Conservation (phyloP, 2,329 filamentous ascomycete species). For the Thelonectria blattea region DNA sequence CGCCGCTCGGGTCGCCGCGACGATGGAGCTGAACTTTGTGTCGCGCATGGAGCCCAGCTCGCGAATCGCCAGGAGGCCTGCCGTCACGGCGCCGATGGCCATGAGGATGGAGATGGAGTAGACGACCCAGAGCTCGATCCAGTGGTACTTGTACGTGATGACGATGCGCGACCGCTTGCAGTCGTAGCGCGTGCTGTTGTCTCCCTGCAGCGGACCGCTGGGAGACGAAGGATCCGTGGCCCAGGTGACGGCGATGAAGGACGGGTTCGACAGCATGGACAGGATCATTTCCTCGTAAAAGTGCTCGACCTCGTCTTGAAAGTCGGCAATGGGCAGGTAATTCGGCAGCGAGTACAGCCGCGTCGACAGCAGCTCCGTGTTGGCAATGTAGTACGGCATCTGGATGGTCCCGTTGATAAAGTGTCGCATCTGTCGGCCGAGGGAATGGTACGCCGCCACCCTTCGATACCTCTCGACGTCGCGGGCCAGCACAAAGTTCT, state of each 20-base stretch:
- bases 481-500: constrained; percentile 30
- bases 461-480: constrained; percentile 29
- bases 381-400: constrained; percentile 28
- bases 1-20: constrained; percentile 32
- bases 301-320: constrained; percentile 26
- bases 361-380: constrained; percentile 29
- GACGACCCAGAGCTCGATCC: constrained; percentile 30
- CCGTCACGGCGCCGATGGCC: constrained; percentile 28
- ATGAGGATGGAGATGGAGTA: constrained; percentile 34
- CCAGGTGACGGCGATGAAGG: constrained; percentile 36
- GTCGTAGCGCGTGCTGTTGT: constrained; percentile 15
- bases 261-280: constrained; percentile 35
- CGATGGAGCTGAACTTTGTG: constrained; percentile 35
- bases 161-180: constrained; percentile 29
- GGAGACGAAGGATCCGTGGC: constrained; percentile 25
- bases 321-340: constrained; percentile 29
- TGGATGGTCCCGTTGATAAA: constrained; percentile 35
- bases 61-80: constrained; percentile 31
- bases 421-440: constrained; percentile 28
- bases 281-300: constrained; percentile 37
- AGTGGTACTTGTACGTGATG: constrained; percentile 33
- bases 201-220: constrained; percentile 23
- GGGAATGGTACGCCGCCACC: constrained; percentile 31
- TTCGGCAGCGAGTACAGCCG: constrained; percentile 33
- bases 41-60: constrained; percentile 35